These are phyloP conservation scores for Ogataea pignaliae DNA, from an alignment of 805 yeast genomes.

Conservation along the genomic window DNA sequence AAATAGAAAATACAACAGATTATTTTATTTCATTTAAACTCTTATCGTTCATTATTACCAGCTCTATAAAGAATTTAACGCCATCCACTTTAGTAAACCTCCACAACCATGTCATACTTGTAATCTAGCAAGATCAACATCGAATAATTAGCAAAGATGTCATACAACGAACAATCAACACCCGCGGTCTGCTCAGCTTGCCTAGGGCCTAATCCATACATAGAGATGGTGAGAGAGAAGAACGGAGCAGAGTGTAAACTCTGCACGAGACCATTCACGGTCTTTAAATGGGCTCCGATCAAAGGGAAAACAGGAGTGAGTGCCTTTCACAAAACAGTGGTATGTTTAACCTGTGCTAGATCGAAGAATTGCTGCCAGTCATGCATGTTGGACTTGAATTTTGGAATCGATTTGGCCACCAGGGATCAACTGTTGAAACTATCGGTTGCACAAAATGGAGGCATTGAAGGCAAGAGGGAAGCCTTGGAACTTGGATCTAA, in stretches of 20 bases:
- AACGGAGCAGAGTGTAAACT: constrained; percentile 79
- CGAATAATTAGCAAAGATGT: background rate
- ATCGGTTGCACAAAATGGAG: constrained; percentile 44
- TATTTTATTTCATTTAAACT: too few relatives aligned
- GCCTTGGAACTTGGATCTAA: constrained; percentile 28
- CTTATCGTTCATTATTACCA: too few relatives aligned
- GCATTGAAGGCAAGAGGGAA: constrained; percentile 26
- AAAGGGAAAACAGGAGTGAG: constrained; percentile 25
- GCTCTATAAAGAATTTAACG: too few relatives aligned
- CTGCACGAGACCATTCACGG: constrained; percentile 82
- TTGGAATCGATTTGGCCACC: constrained; percentile 72
- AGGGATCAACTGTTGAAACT: constrained; percentile 77
- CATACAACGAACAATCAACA: constrained; percentile 20
- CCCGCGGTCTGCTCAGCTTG: constrained; percentile 75
- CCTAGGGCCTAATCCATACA: constrained; percentile 59
- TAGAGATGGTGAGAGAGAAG: constrained; percentile 67
- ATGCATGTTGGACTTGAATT: constrained; percentile 78
- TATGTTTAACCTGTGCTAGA: constrained; percentile 78
- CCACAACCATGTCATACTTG: too few relatives aligned
- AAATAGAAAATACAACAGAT: too few relatives aligned
- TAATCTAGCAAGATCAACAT: too few relatives aligned
- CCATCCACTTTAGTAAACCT: too few relatives aligned
- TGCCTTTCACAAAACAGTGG: constrained; percentile 53
- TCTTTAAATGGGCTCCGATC: constrained; percentile 66
- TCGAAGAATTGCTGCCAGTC: constrained; percentile 82